A percentile compares a stretch with the other conserved stretches of the same genome.
Evolutionary conservation across 345 rosid genomes (phyloP).

Genomic region (Trapa bicornis): DNA sequence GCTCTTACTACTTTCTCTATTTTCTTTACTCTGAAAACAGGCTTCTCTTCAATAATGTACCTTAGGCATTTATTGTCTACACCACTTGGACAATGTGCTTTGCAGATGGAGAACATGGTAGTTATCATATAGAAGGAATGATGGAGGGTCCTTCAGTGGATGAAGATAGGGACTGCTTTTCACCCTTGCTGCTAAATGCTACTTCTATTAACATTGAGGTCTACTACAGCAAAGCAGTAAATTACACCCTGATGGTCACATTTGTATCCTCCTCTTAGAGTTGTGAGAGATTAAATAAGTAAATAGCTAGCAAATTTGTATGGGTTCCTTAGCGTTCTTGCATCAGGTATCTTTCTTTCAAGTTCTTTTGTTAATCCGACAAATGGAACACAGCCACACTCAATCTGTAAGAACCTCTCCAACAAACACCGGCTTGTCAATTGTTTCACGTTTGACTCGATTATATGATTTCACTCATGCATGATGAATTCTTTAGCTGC

Average conservation of each 20-base stretch:
- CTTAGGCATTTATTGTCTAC: constrained; percentile 3
- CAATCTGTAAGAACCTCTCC: constrained; percentile 54
- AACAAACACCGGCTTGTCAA: not conserved
- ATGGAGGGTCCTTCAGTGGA: constrained; percentile 94
- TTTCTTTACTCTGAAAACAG: not conserved
- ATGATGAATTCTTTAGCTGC: not conserved
- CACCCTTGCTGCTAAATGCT: constrained; percentile 70
- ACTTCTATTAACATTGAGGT: constrained; percentile 91
- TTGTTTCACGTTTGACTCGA: not conserved
- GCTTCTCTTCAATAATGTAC: not conserved
- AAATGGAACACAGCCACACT: constrained; percentile 97
- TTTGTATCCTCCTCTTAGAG: constrained; percentile 68
- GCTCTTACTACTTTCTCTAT: not conserved
- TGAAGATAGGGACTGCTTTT: constrained; percentile 86
- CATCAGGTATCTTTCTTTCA: constrained; percentile 82
- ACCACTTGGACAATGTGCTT: not conserved
- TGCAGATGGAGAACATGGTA: constrained; percentile 64
- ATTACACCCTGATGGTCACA: constrained; percentile 95
- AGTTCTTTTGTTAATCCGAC: constrained; percentile 85
- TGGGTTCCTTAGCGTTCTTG: constrained; percentile 46
- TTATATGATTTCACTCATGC: constrained; percentile 8
- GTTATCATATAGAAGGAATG: constrained; percentile 70
- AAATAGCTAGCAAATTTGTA: constrained; percentile 2
- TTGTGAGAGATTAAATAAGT: not conserved
- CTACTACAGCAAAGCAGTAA: constrained; percentile 96